phyloP scores from a whole-genome alignment of 345 rosid genomes.

The Trapa bicornis region DNA sequence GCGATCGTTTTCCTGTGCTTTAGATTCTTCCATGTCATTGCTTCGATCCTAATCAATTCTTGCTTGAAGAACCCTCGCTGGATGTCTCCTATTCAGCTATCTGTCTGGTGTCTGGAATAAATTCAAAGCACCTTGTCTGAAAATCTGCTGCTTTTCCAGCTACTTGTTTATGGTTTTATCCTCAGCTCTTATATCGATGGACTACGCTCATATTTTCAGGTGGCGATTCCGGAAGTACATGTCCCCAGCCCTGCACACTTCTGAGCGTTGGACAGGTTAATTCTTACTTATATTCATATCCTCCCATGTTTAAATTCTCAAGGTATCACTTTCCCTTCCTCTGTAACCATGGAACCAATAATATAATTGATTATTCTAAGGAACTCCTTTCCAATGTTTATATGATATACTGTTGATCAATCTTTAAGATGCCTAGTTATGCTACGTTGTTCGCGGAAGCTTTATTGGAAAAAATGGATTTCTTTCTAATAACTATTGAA shows the following conservation, averaged over 20 bases:
- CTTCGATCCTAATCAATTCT: background rate
- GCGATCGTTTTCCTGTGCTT: background rate
- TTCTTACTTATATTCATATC: background rate
- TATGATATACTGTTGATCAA: background rate
- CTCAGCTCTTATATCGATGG: background rate
- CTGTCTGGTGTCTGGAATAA: slow-evolving; percentile 2
- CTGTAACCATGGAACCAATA: background rate
- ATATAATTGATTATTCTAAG: background rate
- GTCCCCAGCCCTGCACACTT: slow-evolving; percentile 56
- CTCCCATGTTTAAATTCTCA: background rate
- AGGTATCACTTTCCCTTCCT: background rate
- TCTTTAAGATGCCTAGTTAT: background rate
- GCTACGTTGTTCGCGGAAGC: too few relatives aligned
- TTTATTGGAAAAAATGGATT: too few relatives aligned
- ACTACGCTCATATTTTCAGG: slow-evolving; percentile 25
- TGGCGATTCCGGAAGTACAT: slow-evolving; percentile 39
- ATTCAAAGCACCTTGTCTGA: background rate
- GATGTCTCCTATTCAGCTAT: background rate
- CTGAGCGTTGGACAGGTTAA: slow-evolving; percentile 79
- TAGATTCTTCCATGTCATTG: background rate
- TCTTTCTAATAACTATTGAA: background rate
- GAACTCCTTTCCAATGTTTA: background rate
- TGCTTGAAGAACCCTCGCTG: background rate
- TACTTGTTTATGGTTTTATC: background rate
- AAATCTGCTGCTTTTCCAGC: background rate